These are phyloP conservation scores for Teunomyces stri DNA, from an alignment of 805 yeast species.

Conservation along the genomic window DNA sequence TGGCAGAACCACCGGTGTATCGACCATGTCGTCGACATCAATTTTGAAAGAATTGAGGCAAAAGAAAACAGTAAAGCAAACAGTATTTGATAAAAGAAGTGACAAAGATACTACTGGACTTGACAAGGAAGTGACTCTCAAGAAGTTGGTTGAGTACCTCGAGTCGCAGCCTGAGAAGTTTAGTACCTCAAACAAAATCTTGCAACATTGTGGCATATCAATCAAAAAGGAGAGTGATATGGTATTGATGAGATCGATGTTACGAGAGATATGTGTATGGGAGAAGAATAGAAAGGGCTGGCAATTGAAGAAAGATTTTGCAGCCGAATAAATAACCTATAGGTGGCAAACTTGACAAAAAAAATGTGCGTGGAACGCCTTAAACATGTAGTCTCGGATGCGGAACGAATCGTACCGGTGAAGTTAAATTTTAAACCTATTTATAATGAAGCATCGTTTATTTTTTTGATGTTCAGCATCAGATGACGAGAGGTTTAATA, in stretches of 20 bases:
- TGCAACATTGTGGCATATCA: constrained; percentile 32
- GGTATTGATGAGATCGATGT: constrained; percentile 61
- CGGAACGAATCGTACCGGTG: not conserved
- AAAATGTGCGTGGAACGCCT: not conserved
- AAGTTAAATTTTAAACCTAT: not conserved
- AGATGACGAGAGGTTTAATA: not conserved
- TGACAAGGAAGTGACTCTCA: constrained; percentile 23
- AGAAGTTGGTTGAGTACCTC: constrained; percentile 41
- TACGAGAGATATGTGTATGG: constrained; percentile 70
- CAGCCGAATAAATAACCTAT: not conserved
- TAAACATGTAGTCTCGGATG: not conserved
- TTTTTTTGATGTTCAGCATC: not conserved
- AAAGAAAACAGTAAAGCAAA: constrained; percentile 34
- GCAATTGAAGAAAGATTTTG: constrained; percentile 53
- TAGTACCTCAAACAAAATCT: constrained; percentile 52
- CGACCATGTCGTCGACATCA: constrained; percentile 41
- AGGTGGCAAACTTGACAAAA: not conserved
- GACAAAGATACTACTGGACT: not conserved
- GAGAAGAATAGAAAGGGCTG: constrained; percentile 57
- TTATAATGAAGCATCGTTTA: not conserved
- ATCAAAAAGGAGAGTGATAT: constrained; percentile 48
- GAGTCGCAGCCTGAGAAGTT: constrained; percentile 30
- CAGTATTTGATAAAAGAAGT: constrained; percentile 10
- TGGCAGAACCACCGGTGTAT: not conserved
- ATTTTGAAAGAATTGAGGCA: constrained; percentile 49